Conservation (phyloP, 2,329 filamentous ascomycete genomes). For the Cladosporium austrohemisphaericum region DNA sequence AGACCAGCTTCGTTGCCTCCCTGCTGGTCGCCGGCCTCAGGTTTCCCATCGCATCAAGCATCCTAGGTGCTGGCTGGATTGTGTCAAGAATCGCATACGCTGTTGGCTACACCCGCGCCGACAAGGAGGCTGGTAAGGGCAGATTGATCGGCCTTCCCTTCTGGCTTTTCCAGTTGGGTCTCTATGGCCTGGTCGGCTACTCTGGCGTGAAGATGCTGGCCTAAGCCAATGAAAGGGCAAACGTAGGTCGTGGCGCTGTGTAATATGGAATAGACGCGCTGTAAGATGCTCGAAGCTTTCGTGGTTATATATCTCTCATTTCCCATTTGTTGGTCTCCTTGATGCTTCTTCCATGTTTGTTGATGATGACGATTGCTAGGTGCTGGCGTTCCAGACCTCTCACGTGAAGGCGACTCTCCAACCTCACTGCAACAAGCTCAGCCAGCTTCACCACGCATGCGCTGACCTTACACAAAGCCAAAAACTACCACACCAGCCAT, state of each 20-base stretch:
- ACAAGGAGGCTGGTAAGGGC: conserved; percentile 41
- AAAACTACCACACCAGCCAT: no score
- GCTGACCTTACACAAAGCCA: no score
- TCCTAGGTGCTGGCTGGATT: conserved; percentile 49
- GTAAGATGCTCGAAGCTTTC: not conserved
- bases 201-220: conserved; percentile 28
- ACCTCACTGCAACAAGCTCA: no score
- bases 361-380: no score
- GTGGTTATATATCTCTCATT: no score
- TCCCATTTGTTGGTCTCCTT: no score
- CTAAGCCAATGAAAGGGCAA: conserved; percentile 14
- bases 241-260: not conserved
- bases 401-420: no score
- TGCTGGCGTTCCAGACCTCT: no score
- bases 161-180: conserved; percentile 28
- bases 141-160: conserved; percentile 38
- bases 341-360: no score
- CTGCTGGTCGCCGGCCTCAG: conserved; percentile 53
- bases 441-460: no score
- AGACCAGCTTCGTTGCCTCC: conserved; percentile 48
- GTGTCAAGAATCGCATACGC: conserved; percentile 49
- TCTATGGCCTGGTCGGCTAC: conserved; percentile 30
- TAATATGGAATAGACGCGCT: conserved; percentile 1
- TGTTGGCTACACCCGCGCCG: conserved; percentile 42
- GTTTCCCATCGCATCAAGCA: conserved; percentile 48